Evolutionary conservation across 208 protist genomes (phyloP), one percentile per base, ranked within the genome.

Genomic region (Trypanosoma conorhini): DNA sequence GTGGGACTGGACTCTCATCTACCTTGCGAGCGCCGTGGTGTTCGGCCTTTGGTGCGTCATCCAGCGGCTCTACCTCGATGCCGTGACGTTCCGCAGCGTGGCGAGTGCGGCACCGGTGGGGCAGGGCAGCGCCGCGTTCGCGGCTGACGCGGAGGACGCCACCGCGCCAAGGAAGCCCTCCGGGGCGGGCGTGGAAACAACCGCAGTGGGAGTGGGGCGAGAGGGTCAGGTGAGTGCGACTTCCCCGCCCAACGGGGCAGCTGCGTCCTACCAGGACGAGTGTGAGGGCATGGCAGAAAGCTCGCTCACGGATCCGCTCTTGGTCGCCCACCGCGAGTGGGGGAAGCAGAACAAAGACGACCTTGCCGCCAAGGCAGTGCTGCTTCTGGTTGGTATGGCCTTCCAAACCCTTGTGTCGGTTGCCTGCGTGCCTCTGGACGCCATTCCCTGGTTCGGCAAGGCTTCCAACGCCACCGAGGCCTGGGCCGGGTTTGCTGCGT

Each of bases 41-140:
- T 92, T 93, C 67, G 87, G 86, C 21, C 38, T 92, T 5, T 95
- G 89, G 85, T 92, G 87, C 67, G 86, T 92, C 30, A 79, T 92
- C 67, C 89, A 95, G 74, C 80, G 87, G 3, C 76, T 93, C 4
- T 92, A 95, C 70, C 79, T 92, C 19, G 89, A 95, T 54, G 85
- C 83, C 10, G 66, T 91, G 33, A 70, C 82, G 54, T 62, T 74
- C 62, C 24, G 46, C 50, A 19, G 50, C 50, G 22, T 5, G n/a
- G 50, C 4, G 50, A 24, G 26, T 54, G 50, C 30, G 42, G 12
- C 48, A 33, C 17, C 3, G 24, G 22, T 21, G 31, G 17, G 17
- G 19, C 50, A 10, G 50, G 22, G 19, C 1, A 54, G 3, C 22
- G 26, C 50, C 7, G 3, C 50, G 50, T 4, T 1, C 17, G 1